Evolutionary conservation across 352 stramenopile genomes (phyloP).

Genomic region (Pythium brachiatum): DNA sequence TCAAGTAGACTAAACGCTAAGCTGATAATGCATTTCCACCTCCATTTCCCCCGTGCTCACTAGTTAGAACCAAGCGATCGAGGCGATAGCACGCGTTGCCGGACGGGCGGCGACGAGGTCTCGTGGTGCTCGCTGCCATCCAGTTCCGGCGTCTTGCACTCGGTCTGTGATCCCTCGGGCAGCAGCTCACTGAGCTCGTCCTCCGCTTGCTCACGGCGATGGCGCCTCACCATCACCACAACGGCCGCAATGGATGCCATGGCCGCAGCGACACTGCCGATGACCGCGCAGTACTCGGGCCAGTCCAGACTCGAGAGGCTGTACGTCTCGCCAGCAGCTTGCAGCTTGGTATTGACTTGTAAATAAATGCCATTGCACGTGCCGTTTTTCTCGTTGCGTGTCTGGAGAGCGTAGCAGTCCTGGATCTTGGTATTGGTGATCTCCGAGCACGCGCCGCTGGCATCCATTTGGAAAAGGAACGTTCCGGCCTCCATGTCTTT

Average conservation of each 20-base stretch:
- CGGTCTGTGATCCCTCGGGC: conserved; percentile 1
- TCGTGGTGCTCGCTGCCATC: background rate
- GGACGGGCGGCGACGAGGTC: conserved; percentile 7
- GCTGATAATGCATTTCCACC: background rate
- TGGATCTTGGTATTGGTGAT: conserved; percentile 44
- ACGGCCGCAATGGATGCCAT: conserved; percentile 43
- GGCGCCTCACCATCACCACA: conserved; percentile 46
- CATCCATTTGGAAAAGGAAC: conserved; percentile 44
- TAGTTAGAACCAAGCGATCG: background rate
- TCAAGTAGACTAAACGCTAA: too few species aligned
- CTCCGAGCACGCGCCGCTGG: conserved; percentile 15
- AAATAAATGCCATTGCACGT: conserved; percentile 70
- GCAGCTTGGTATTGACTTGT: conserved; percentile 55
- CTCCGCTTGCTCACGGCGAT: conserved; percentile 15
- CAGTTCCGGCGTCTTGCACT: conserved; percentile 18
- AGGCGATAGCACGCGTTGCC: conserved; percentile 27
- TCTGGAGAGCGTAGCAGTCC: conserved; percentile 69
- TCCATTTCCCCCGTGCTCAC: too few species aligned
- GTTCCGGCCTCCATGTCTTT: conserved; percentile 61
- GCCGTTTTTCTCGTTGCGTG: conserved; percentile 57
- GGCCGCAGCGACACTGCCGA: conserved; percentile 57
- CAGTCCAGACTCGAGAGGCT: conserved; percentile 53
- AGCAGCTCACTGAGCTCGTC: conserved; percentile 40
- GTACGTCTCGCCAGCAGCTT: conserved; percentile 56
- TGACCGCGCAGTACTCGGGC: conserved; percentile 48